Evolutionary conservation across 129 eudicot genomes (phyloP).

Genomic region (Helianthus tuberosus): DNA sequence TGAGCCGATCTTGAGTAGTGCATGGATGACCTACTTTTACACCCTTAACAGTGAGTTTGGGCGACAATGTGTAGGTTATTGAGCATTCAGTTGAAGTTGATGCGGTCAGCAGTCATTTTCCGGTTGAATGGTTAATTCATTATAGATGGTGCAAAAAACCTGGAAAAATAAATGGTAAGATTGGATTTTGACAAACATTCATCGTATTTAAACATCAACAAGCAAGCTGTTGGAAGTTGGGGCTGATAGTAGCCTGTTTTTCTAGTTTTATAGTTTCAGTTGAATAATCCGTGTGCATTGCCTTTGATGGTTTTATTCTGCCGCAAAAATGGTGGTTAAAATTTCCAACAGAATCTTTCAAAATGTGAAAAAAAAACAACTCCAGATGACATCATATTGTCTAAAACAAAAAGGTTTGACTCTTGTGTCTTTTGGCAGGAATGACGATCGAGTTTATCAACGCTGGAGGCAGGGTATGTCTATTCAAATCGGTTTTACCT

Average conservation of each 20-base stretch:
- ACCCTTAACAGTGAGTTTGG: slow-evolving; percentile 34
- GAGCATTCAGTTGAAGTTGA: slow-evolving; percentile 76
- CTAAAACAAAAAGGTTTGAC: not conserved
- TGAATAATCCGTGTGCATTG: no score
- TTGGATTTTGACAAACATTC: slow-evolving; percentile 31
- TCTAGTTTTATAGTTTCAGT: no score
- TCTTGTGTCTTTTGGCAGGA: slow-evolving; percentile 54
- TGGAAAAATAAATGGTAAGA: slow-evolving; percentile 91
- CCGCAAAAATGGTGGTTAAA: no score
- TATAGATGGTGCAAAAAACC: slow-evolving; percentile 94
- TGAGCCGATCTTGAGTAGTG: no score
- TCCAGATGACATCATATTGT: slow-evolving; percentile 4
- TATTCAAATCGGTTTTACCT: slow-evolving; percentile 9
- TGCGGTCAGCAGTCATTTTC: slow-evolving; percentile 77
- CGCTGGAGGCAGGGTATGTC: slow-evolving; percentile 96
- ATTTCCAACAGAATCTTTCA: no score
- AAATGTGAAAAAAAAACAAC: no score
- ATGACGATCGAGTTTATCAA: slow-evolving; percentile 75
- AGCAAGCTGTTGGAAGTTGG: no score
- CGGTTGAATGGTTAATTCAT: slow-evolving; percentile 90
- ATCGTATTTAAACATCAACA: slow-evolving; percentile 43
- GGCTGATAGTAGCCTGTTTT: no score
- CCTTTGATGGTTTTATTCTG: no score
- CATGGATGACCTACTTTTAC: no score
- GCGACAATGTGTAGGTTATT: slow-evolving; percentile 70